Conservation (phyloP, 2,329 filamentous ascomycete species). For the Monosporascus sp. region DNA sequence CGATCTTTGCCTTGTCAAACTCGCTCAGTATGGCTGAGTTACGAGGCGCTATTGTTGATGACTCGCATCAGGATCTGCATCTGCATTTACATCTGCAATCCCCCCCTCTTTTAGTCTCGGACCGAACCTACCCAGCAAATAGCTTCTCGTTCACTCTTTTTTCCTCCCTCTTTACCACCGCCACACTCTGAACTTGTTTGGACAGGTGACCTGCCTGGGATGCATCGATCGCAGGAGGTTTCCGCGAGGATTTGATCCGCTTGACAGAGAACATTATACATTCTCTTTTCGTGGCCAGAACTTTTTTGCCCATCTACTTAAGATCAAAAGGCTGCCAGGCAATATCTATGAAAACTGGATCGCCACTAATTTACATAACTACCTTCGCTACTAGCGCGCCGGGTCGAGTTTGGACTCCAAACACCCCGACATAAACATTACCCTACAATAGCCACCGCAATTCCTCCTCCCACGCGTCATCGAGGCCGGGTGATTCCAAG, state of each 20-base stretch:
- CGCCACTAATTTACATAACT: not conserved
- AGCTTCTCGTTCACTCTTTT: not conserved
- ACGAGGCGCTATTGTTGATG: constrained; percentile 11
- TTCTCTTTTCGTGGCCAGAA: not conserved
- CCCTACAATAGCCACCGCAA: not conserved
- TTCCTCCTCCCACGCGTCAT: not conserved
- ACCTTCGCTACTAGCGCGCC: not conserved
- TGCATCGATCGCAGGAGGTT: constrained; percentile 7
- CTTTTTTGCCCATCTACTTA: not conserved
- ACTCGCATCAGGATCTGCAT: constrained; percentile 11
- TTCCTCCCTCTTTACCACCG: not conserved
- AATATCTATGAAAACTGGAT: not conserved
- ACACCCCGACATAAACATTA: not conserved
- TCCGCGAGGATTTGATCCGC: constrained; percentile 6
- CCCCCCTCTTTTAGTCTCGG: constrained; percentile 10
- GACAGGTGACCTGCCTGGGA: constrained; percentile 6
- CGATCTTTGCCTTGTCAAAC: too few species aligned
- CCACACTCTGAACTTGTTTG: not conserved
- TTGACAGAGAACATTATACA: constrained; percentile 3
- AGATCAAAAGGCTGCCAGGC: not conserved
- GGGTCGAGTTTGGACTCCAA: constrained; percentile 1
- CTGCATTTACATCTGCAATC: constrained; percentile 4
- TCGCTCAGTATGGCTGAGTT: constrained; percentile 4
- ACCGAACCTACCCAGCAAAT: constrained; percentile 8
- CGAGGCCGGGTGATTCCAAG: constrained; percentile 5